A percentile compares a stretch with the other conserved stretches of the same genome.
Evolutionary conservation across 352 stramenopile species (phyloP).

Genomic region (Hyaloperonospora arabidopsidis): DNA sequence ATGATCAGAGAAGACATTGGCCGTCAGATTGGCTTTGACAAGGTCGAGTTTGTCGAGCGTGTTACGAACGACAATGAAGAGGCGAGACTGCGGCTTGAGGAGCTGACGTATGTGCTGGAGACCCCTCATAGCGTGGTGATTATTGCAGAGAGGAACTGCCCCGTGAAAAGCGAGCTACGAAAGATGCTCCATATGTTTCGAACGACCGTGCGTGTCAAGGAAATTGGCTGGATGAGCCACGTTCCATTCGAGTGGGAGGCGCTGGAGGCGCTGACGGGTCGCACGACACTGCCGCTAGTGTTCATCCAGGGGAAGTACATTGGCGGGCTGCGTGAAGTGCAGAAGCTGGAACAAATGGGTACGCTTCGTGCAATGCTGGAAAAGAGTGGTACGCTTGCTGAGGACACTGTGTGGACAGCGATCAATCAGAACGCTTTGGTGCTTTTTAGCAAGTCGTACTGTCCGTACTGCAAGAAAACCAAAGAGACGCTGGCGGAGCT

Average conservation of each 20-base stretch:
- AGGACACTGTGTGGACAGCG: slow-evolving; percentile 61
- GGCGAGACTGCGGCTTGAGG: slow-evolving; percentile 53
- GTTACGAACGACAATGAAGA: slow-evolving; percentile 54
- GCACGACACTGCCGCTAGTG: slow-evolving; percentile 91
- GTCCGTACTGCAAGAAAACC: slow-evolving; percentile 81
- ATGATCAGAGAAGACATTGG: slow-evolving; percentile 59
- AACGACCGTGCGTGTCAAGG: slow-evolving; percentile 43
- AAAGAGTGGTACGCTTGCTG: slow-evolving; percentile 53
- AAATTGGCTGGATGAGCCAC: slow-evolving; percentile 47
- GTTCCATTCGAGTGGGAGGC: slow-evolving; percentile 69
- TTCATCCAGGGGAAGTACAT: slow-evolving; percentile 92
- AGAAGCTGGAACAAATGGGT: slow-evolving; percentile 75
- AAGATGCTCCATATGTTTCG: slow-evolving; percentile 65
- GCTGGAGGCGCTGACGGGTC: slow-evolving; percentile 85
- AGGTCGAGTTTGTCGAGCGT: slow-evolving; percentile 56
- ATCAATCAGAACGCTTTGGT: slow-evolving; percentile 66
- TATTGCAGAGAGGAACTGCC: slow-evolving; percentile 91
- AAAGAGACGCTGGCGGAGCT: slow-evolving; percentile 58
- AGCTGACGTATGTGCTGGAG: slow-evolving; percentile 64
- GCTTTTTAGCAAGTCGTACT: slow-evolving; percentile 85
- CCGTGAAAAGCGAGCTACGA: slow-evolving; percentile 88
- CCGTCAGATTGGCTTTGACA: slow-evolving; percentile 59
- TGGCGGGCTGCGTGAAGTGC: slow-evolving; percentile 90
- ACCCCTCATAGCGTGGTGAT: slow-evolving; percentile 87
- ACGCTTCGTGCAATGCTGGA: slow-evolving; percentile 85